Base-by-base conservation (phyloP, 805 yeast genomes). In the Lipomyces chichibuensis region DNA sequence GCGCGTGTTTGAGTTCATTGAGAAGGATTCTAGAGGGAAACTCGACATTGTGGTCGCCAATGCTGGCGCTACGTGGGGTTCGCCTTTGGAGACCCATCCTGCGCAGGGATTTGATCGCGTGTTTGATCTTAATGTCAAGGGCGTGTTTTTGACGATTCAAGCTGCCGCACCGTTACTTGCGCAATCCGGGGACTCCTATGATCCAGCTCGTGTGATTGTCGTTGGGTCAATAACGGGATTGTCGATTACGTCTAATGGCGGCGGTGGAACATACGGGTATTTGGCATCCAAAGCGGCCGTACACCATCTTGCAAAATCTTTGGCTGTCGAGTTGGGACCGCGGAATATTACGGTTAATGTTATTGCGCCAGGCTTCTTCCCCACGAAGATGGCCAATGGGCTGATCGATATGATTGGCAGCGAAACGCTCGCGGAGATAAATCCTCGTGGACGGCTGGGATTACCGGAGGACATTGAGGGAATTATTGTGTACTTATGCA, bases 21-120 rank as follows among this genome's bases (percentile, higher is more conserved):
- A 76, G 17, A 75, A 77, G 65, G 55, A 56, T 29, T 75, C 74
- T 25, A 83, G 84, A 32, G 32, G 73, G 14, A 80, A 82, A 72
- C 81, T 88, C 49, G 86, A 89, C 76, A 87, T 89, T 67, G 80
- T 89, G 69, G 81, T 88, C 72, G 91, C 92, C 59, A 89, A 89
- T 73, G 93, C 94, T 5, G 94, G 94, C 37, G 92, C 92, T 8
- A 78, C 88, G 14, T 89, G 93, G 93, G 93, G 92, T 23, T 88
- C 86, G 1, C 84, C 84, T 13, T 76, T 89, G 59, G 86, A 81
- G 51, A 77, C 79, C 11, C 92, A 89, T 74, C 86, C 91, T 2
- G 85, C 85, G 35, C 67, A 78, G 2, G 91, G 90, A 1, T 76
- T 89, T 71, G 84, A 83, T 71, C 88, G 88, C 75, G 88, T 89